Evolutionary conservation across 23 red algal species (phyloP).

Genomic region (Cyanidium caldarium): DNA sequence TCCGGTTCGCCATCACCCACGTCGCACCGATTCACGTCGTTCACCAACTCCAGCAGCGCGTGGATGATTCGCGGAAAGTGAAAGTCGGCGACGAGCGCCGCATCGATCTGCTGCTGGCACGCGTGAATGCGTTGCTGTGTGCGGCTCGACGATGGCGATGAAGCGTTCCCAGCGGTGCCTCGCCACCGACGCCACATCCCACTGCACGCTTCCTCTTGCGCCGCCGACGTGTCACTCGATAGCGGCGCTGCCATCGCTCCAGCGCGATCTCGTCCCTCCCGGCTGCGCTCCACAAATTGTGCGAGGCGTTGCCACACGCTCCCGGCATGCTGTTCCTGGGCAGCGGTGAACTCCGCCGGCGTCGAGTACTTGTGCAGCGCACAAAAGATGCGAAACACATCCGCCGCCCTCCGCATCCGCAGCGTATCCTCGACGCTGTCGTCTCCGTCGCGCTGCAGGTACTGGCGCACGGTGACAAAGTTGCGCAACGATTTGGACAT

Average conservation of each 20-base stretch:
- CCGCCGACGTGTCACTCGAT: no score
- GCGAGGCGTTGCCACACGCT: constrained; percentile 31
- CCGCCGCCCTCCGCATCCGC: constrained; percentile 17
- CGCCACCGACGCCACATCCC: constrained; percentile 27
- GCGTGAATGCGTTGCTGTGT: not conserved
- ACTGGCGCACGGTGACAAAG: constrained; percentile 58
- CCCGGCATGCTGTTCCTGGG: constrained; percentile 39
- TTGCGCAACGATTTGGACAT: constrained; percentile 98
- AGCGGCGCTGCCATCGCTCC: no score
- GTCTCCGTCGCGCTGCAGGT: constrained; percentile 6
- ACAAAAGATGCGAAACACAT: constrained; percentile 56
- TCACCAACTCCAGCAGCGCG: constrained; percentile 20
- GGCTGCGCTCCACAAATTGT: constrained; percentile 66
- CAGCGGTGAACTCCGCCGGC: constrained; percentile 55
- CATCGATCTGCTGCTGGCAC: not conserved
- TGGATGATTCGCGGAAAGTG: constrained; percentile 8
- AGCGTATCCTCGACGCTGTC: not conserved
- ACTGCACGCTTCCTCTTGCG: no score
- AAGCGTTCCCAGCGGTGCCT: no score
- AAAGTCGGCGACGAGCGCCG: not conserved
- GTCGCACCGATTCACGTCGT: constrained; percentile 22
- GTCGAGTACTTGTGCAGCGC: constrained; percentile 44
- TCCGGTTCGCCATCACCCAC: constrained; percentile 12
- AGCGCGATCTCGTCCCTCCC: no score
- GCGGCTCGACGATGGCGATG: no score